Conservation (phyloP, 2,329 filamentous ascomycete genomes). For the Phymatotrichopsis omnivora region DNA sequence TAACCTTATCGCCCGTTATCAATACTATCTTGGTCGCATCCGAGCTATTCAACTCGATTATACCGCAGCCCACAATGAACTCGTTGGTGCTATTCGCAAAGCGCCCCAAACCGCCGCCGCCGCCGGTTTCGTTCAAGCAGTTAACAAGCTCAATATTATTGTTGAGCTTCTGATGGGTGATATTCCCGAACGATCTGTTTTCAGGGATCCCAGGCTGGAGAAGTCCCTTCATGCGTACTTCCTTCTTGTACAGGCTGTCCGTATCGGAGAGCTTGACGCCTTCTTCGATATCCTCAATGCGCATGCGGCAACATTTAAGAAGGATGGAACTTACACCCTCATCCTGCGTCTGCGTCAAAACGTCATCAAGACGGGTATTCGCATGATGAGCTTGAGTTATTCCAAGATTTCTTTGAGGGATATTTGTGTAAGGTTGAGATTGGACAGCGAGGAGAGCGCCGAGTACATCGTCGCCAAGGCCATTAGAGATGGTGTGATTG, state of each 20-base stretch:
- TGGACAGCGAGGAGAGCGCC: conserved; percentile 92
- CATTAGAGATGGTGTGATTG: conserved; percentile 93
- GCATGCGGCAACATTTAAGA: conserved; percentile 75
- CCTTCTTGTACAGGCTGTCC: conserved; percentile 84
- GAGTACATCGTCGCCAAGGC: conserved; percentile 99
- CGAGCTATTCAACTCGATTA: conserved; percentile 93
- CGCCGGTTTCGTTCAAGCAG: conserved; percentile 88
- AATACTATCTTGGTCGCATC: conserved; percentile 95
- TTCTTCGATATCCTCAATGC: conserved; percentile 80
- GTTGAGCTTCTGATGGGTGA: conserved; percentile 98
- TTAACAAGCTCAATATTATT: conserved; percentile 90
- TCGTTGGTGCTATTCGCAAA: conserved; percentile 88
- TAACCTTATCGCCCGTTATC: conserved; percentile 93
- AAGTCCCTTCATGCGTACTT: conserved; percentile 85
- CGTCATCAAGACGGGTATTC: conserved; percentile 97
- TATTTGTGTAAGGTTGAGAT: conserved; percentile 87
- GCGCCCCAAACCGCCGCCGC: conserved; percentile 82
- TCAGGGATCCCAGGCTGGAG: conserved; percentile 82
- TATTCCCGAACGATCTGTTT: conserved; percentile 88
- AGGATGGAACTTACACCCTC: conserved; percentile 89
- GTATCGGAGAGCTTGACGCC: conserved; percentile 88
- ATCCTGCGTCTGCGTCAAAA: conserved; percentile 93
- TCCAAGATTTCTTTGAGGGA: conserved; percentile 93
- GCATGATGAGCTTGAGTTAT: conserved; percentile 98
- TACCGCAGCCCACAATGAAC: conserved; percentile 89